Conservation (phyloP, 768 basidiomycete species). For the Leccinum variicolor region DNA sequence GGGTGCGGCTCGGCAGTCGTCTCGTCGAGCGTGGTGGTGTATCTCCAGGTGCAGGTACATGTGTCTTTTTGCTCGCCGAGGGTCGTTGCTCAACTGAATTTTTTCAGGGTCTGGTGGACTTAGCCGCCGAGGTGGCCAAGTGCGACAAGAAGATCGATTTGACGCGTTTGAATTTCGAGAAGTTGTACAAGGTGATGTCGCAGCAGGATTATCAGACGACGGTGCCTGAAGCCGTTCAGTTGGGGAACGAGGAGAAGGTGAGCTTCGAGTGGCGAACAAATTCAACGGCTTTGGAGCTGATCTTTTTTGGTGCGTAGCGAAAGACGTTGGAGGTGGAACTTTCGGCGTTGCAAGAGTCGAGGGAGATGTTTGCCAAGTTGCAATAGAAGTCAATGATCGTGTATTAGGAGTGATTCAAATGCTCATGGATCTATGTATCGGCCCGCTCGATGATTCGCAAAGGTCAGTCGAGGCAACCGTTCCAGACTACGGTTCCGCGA, state of each 20-base stretch:
- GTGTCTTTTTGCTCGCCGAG: slow-evolving; percentile 15
- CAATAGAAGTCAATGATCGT: slow-evolving; percentile 36
- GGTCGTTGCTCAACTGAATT: background rate
- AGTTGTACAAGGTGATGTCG: slow-evolving; percentile 68
- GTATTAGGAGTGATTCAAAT: too few species aligned
- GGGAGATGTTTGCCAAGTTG: slow-evolving; percentile 71
- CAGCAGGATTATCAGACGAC: slow-evolving; percentile 77
- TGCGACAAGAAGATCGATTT: slow-evolving; percentile 87
- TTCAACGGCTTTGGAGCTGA: background rate
- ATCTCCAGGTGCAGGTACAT: slow-evolving; percentile 79
- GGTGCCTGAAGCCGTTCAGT: slow-evolving; percentile 74
- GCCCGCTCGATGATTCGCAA: slow-evolving; percentile 32
- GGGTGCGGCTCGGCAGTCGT: slow-evolving; percentile 84
- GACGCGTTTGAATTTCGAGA: slow-evolving; percentile 64
- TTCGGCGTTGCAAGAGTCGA: slow-evolving; percentile 63
- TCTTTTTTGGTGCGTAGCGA: slow-evolving; percentile 1
- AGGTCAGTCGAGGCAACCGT: slow-evolving; percentile 43
- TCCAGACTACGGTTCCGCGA: background rate
- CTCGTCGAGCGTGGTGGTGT: slow-evolving; percentile 67
- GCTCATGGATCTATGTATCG: too few species aligned
- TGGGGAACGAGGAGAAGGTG: slow-evolving; percentile 81
- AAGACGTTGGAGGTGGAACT: slow-evolving; percentile 72
- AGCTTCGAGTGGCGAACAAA: background rate
- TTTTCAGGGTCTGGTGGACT: slow-evolving; percentile 82
- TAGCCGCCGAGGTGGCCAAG: slow-evolving; percentile 84